Conservation (phyloP, 441 rosid species). For the Gossypium aridum region DNA sequence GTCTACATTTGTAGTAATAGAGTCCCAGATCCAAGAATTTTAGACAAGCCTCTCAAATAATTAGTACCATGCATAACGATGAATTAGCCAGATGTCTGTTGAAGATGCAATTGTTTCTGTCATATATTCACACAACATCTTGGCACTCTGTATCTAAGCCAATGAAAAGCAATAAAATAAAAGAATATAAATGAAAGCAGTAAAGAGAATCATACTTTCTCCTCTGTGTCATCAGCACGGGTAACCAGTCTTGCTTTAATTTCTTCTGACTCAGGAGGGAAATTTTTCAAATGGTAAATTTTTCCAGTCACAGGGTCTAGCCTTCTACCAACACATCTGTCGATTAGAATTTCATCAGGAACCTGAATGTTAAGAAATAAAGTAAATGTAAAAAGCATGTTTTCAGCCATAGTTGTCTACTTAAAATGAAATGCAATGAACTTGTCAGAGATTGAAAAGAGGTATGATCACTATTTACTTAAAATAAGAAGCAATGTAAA, state of each 20-base stretch:
- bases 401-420: conserved; percentile 11
- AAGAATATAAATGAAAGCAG: background rate
- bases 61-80: background rate
- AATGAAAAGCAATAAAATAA: background rate
- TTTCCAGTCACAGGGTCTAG: conserved; percentile 72
- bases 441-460: background rate
- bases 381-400: conserved; percentile 25
- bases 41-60: background rate
- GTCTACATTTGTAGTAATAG: background rate
- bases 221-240: conserved; percentile 86
- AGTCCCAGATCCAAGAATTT: background rate
- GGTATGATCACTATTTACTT: background rate
- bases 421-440: background rate
- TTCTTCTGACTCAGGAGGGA: conserved; percentile 71
- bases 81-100: background rate
- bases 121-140: background rate
- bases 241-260: conserved; percentile 65
- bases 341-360: conserved; percentile 86
- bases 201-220: conserved; percentile 40
- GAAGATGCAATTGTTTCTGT: background rate
- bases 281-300: conserved; percentile 67
- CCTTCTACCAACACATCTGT: conserved; percentile 90
- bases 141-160: background rate
- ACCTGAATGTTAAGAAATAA: conserved; percentile 53
- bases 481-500: background rate